Evolutionary conservation across 768 basidiomycete species (phyloP), one percentile per base, ranked within the genome.

Genomic region (Boletus subparvulus): DNA sequence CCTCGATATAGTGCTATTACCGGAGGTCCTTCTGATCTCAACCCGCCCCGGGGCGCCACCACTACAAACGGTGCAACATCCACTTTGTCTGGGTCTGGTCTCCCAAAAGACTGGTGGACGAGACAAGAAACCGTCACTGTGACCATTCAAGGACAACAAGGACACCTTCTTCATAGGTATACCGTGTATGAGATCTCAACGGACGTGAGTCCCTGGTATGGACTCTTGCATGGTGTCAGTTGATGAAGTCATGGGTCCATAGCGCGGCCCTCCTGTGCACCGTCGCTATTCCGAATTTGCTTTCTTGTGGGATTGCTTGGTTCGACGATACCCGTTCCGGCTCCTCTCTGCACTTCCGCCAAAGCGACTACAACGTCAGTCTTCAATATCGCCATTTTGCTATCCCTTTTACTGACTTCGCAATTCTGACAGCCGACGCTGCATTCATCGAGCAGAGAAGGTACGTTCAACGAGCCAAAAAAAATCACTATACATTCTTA

Each of bases 271-370:
- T 13, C 77, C 91, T 14, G 90, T 98, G 21, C 78, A 85, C 30
- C 78, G 96, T 51, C 83, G 97, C 55, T 99, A 98, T 71, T 93
- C 91, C 8, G 97, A 99, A 70, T 99, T 98, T 69, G 82, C 81
- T 11, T 94, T 89, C 72, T 77, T 98, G 28, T 90, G 92, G 84
- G 94, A 98, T 60, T 88, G 86, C 60, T 78, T 99, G 43, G 71
- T 83, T 50, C 84, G 87, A 61, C 83, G 94, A 52, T 98, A 98
- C 75, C 95, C 97, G 2, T 98, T 98, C 82, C 85, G 97, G 46
- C 76, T 98, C 26, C 81, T 98, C 61, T 87, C 92, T 17, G 75
- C 83, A 4, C 74, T 98, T 32, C 97, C 97, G 16, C 97, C 97
- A 0, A 98, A 98, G 72, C 83, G 94, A 45, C 80, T 98, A 59